Base-by-base conservation (phyloP, 768 basidiomycete species). In the Pulveroboletus sp. region DNA sequence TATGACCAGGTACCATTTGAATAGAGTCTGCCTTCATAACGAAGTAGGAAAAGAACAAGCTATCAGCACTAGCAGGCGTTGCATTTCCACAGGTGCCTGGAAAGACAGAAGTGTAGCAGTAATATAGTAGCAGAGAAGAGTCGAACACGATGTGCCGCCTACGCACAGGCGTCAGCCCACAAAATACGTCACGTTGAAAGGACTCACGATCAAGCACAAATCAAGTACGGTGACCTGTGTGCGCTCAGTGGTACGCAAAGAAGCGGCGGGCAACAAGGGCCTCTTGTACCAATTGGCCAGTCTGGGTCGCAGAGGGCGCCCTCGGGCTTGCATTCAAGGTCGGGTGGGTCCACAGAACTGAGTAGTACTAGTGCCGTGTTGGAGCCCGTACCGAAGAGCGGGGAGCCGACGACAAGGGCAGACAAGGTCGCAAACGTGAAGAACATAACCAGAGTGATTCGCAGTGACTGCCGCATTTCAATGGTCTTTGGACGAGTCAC, bases 231-330 rank as follows among this genome's bases (percentile, higher is more conserved):
- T 0, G 51, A 11, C 7, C 13, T 34, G 4, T 45, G 34, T 13
- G 34, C 11, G 25, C 50, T 47, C 34, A 55, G n/a, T 7, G 48
- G 45, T 2, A 56, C 40, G 7, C 55, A 56, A 16, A 56, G 4
- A 0, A 55, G n/a, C 3, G 53, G 53, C 24, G 44, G 9, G 6
- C 53, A 56, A 12, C 55, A 56, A 3, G 31, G 53, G 2, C 53
- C 55, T 20, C 48, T 56, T 21, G 55, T 33, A 21, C 55, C 55
- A 31, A 46, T 21, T n/a, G 50, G 46, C 50, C 46, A 52, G 50
- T 55, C n/a, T n/a, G n/a, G n/a, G n/a, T n/a, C 46, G 19, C 53
- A 54, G 5, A 54, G 37, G 16, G 45, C 17, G 8, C 50, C 53
- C 21, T 12, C 13, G 1, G 19, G 0, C 17, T 48, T 34, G n/a